Conservation (phyloP, 2,329 filamentous ascomycete species). For the Esteya vermicola region DNA sequence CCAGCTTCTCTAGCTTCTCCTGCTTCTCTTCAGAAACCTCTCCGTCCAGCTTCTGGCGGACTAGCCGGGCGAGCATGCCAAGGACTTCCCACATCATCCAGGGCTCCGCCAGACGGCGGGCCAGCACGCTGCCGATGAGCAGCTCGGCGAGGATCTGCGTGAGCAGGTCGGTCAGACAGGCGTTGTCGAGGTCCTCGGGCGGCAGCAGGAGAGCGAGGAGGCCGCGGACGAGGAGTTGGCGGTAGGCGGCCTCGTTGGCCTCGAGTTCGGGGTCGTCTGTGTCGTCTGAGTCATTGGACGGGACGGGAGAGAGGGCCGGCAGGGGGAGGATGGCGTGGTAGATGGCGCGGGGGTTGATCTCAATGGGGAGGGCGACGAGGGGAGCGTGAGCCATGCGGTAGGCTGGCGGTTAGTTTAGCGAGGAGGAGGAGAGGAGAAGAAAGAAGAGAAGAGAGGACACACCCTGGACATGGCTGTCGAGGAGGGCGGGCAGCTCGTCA, state of each 20-base stretch:
- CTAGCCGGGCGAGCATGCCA: conserved; percentile 48
- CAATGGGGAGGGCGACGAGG: conserved; percentile 42
- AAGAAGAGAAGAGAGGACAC: conserved; percentile 2
- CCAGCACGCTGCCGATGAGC: conserved; percentile 70
- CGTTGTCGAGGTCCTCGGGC: conserved; percentile 83
- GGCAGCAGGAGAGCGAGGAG: conserved; percentile 73
- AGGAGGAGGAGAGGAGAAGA: not conserved
- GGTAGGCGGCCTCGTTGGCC: conserved; percentile 69
- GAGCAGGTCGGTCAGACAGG: conserved; percentile 69
- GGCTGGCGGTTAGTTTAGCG: conserved; percentile 31
- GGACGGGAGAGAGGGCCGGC: conserved; percentile 66
- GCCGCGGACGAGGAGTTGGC: conserved; percentile 74
- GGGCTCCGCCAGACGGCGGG: conserved; percentile 68
- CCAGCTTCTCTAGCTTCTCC: not conserved
- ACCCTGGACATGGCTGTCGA: conserved; percentile 74
- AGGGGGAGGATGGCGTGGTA: conserved; percentile 79
- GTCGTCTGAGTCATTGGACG: conserved; percentile 37
- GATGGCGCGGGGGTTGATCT: conserved; percentile 48
- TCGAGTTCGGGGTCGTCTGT: conserved; percentile 44
- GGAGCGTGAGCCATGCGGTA: conserved; percentile 55
- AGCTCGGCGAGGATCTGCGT: conserved; percentile 82
- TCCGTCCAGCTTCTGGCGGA: conserved; percentile 14
- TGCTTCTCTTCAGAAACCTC: not conserved
- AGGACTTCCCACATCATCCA: conserved; percentile 82
- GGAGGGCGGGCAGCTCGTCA: conserved; percentile 72